A percentile compares a stretch with the other conserved stretches of the same genome.
Evolutionary conservation across 1,284 basidiomycete species (phyloP).

Genomic region (Pyrrhoderma noxium): DNA sequence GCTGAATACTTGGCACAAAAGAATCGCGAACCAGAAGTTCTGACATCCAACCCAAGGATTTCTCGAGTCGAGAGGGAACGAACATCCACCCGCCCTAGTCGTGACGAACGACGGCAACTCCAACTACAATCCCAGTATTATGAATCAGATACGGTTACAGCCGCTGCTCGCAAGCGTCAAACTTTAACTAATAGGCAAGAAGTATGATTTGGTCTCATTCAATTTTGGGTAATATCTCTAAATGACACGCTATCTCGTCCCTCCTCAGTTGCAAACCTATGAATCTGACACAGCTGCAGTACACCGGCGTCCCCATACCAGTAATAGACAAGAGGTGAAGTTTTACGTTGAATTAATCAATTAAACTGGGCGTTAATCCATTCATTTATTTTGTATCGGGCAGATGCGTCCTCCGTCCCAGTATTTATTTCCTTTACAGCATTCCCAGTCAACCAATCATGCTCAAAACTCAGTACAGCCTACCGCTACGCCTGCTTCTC

Average conservation of each 20-base stretch:
- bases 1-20: background rate
- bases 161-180: no score
- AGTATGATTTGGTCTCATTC: no score
- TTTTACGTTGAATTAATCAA: background rate
- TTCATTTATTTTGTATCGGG: background rate
- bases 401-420: background rate
- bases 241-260: no score
- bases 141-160: background rate
- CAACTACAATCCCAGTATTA: constrained; percentile 3
- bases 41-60: no score
- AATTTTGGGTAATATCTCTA: no score
- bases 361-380: no score
- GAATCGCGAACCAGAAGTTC: background rate
- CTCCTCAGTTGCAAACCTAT: no score
- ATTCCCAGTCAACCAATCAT: background rate
- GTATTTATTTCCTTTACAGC: background rate
- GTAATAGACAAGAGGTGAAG: background rate
- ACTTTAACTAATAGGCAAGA: no score
- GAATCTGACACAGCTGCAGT: background rate
- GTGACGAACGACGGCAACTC: no score
- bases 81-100: no score
- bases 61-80: no score
- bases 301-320: background rate
- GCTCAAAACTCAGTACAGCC: background rate
- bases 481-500: background rate